Evolutionary conservation across 2,329 filamentous ascomycete species (phyloP).

Genomic region (Elsinoe perseae): DNA sequence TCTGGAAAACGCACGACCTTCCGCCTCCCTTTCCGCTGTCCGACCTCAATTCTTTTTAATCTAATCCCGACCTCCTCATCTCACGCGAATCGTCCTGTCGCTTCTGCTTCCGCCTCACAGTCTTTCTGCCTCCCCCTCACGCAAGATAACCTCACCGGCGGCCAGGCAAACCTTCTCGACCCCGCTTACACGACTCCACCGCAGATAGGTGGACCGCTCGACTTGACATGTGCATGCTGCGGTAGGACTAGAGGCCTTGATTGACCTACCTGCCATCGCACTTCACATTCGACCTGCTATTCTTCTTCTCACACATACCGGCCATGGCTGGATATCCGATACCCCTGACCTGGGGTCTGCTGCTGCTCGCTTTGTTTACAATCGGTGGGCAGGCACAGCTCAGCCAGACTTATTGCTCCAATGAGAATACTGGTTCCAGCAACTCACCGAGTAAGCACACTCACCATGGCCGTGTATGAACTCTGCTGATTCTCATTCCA

Average conservation of each 20-base stretch:
- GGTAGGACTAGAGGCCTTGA: slow-evolving; percentile 14
- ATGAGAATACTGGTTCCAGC: slow-evolving; percentile 35
- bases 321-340: slow-evolving; percentile 2
- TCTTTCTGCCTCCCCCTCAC: neutral
- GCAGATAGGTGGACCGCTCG: neutral
- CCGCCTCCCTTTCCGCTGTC: slow-evolving; percentile 1
- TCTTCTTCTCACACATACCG: neutral
- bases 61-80: slow-evolving; percentile 12
- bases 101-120: neutral
- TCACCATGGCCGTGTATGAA: neutral
- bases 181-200: neutral
- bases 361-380: slow-evolving; percentile 17
- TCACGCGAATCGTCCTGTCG: neutral
- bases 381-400: slow-evolving; percentile 21
- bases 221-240: slow-evolving; percentile 13
- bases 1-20: neutral
- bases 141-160: neutral
- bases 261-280: slow-evolving; percentile 1
- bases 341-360: neutral
- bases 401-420: slow-evolving; percentile 38
- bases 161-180: neutral
- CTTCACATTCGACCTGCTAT: neutral
- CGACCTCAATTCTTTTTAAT: slow-evolving; percentile 11
- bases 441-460: slow-evolving; percentile 30
- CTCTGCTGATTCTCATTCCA: slow-evolving; percentile 18